Percentiles rank a stretch among this genome's conserved stretches.
phyloP scores from a whole-genome alignment of 2,329 filamentous ascomycete species.

The Monilinia aucupariae region DNA sequence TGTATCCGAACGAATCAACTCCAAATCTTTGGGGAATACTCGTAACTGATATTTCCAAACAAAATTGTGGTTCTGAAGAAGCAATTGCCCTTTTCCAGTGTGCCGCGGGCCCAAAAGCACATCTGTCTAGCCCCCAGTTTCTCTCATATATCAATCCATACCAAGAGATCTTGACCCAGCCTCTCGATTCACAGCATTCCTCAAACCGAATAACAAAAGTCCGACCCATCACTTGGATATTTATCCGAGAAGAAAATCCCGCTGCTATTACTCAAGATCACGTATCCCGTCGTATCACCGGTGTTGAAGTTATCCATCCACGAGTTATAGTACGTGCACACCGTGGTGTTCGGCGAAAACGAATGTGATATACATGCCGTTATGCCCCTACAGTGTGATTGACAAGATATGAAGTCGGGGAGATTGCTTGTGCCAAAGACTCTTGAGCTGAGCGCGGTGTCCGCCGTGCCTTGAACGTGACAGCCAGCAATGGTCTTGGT shows the following conservation, averaged over 20 bases:
- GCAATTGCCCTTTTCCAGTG: background rate
- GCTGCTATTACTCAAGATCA: background rate
- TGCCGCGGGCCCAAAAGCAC: background rate
- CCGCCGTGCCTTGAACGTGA: constrained; percentile 7
- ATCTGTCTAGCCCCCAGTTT: background rate
- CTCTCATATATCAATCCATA: background rate
- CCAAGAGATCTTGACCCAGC: background rate
- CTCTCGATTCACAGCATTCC: background rate
- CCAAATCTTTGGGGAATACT: background rate
- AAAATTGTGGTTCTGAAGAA: background rate
- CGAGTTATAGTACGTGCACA: background rate
- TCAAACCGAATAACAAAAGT: constrained; percentile 1
- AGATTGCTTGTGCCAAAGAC: background rate
- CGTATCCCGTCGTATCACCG: constrained; percentile 1
- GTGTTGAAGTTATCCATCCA: constrained; percentile 6
- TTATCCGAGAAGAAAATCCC: constrained; percentile 11
- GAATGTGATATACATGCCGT: constrained; percentile 13
- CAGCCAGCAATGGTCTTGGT: constrained; percentile 11
- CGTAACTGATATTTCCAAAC: background rate
- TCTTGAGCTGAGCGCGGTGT: background rate
- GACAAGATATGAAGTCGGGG: background rate
- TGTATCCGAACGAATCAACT: too few species aligned
- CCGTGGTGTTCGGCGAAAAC: background rate
- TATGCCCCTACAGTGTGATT: background rate
- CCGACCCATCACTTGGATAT: constrained; percentile 10